phyloP scores from a whole-genome alignment of 352 stramenopile species.

The Globisporangium parvum region DNA sequence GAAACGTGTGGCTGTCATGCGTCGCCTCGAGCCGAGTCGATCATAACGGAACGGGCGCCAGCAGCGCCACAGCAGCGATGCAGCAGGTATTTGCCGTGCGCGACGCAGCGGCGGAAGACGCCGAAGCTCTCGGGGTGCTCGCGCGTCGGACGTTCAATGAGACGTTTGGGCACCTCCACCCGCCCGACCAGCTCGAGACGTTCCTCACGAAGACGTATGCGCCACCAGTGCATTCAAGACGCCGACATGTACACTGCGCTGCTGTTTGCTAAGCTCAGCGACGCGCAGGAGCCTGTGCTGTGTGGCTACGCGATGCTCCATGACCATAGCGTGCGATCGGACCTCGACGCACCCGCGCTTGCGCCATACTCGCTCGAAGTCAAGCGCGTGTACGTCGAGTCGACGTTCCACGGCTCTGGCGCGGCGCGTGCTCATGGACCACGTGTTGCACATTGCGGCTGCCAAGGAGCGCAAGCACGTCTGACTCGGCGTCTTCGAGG shows the following conservation, averaged over 20 bases:
- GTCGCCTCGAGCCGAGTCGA: too few species aligned
- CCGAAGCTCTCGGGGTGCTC: conserved; percentile 14
- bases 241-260: conserved; percentile 22
- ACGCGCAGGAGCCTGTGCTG: not conserved
- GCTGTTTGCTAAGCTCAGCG: conserved; percentile 5
- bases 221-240: conserved; percentile 2
- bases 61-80: not conserved
- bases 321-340: conserved; percentile 17
- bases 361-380: conserved; percentile 20
- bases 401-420: conserved; percentile 21
- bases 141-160: conserved; percentile 25
- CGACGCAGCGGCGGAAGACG: conserved; percentile 14
- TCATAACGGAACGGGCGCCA: too few species aligned
- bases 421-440: conserved; percentile 22
- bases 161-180: conserved; percentile 25
- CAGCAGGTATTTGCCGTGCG: conserved; percentile 12
- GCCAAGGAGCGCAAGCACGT: conserved; percentile 13
- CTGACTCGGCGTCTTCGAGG: conserved; percentile 30
- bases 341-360: conserved; percentile 11
- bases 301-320: conserved; percentile 24
- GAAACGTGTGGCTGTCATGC: too few species aligned
- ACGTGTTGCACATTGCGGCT: conserved; percentile 20
- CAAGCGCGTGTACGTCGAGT: conserved; percentile 29
- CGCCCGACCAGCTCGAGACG: conserved; percentile 13
- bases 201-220: conserved; percentile 16